Evolutionary conservation across 2,329 filamentous ascomycete species (phyloP), one percentile per base, ranked within the genome.

Genomic region (Colletotrichum limetticola): DNA sequence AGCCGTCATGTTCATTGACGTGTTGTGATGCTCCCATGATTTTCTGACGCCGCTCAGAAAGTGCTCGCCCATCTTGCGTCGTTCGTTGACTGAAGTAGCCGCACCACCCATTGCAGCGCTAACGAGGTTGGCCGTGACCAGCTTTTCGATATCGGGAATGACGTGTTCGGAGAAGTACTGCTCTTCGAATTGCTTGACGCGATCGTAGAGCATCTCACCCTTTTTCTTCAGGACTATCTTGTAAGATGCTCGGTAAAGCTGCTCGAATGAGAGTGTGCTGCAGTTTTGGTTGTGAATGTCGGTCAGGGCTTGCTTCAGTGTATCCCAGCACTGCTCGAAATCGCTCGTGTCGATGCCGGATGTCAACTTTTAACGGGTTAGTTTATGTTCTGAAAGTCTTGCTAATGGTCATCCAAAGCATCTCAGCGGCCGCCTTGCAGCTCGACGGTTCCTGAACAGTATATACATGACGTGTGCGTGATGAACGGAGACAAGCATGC

Each of bases 221-320:
- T 95, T 93, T 84, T 96, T 97, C 83, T 93, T 94, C 46, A 98
- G 85, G 1, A 98, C 96, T 24, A 98, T 94, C 81, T 97, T 96
- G 84, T 99, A 99, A 5, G 95, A 94, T 67, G 94, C 94, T 71
- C 97, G 93, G 84, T 99, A 99, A 1, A 99, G 90, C 79, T 97
- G 93, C 82, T 99, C 97, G 85, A 98, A 99, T 1, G 95, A 98
- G 2, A 99, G 90, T 19, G 89, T 88, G 11, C 95, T 97, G 73
- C 95, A 95, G 81, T 97, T 97, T 81, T 97, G 95, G 71, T 91
- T 93, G 84, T 98, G 95, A 63, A 99, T 98, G 79, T 98, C 94
- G 69, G 86, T 88, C 65, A 99, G 90, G 4, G 96, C 95, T 60
- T 91, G 89, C 58, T 91, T 88, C 8, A 99, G 90, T 57, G 91